Evolutionary conservation across 345 rosid species (phyloP).

Genomic region (Trapa incisa): DNA sequence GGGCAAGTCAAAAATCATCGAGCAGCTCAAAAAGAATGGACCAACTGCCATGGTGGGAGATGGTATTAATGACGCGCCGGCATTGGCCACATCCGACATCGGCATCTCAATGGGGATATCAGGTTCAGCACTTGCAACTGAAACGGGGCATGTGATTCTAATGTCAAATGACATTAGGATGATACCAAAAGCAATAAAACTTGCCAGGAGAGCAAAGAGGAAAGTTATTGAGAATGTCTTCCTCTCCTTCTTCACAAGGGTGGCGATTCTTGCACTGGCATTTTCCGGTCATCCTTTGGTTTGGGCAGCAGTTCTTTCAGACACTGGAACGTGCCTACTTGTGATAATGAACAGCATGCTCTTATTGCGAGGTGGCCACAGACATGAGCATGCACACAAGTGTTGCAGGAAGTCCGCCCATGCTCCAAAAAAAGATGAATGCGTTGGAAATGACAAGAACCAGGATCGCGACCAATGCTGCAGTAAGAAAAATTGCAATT

Average conservation of each 20-base stretch:
- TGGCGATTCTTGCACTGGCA: slow-evolving; percentile 54
- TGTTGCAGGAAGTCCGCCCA: slow-evolving; percentile 14
- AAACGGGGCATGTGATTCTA: slow-evolving; percentile 64
- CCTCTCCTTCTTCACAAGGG: slow-evolving; percentile 50
- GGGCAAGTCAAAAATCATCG: slow-evolving; percentile 48
- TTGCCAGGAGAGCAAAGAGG: slow-evolving; percentile 43
- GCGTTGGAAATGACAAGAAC: neutral
- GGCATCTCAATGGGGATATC: slow-evolving; percentile 94
- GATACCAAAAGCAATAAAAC: slow-evolving; percentile 51
- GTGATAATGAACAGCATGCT: slow-evolving; percentile 83
- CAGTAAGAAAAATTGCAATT: neutral
- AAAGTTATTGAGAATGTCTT: slow-evolving; percentile 62
- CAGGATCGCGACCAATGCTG: neutral
- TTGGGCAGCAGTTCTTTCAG: slow-evolving; percentile 88
- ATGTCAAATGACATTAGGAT: slow-evolving; percentile 79
- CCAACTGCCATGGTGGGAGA: slow-evolving; percentile 76
- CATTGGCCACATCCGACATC: slow-evolving; percentile 80
- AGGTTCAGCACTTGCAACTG: slow-evolving; percentile 77
- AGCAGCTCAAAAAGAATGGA: slow-evolving; percentile 42
- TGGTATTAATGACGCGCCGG: slow-evolving; percentile 87
- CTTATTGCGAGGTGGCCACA: slow-evolving; percentile 24
- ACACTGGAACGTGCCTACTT: slow-evolving; percentile 75
- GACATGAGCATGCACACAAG: slow-evolving; percentile 15
- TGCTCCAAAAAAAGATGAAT: neutral
- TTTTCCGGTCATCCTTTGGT: slow-evolving; percentile 70